Conservation (phyloP, 768 basidiomycete genomes). For the Xerocomellus chrysenteron region DNA sequence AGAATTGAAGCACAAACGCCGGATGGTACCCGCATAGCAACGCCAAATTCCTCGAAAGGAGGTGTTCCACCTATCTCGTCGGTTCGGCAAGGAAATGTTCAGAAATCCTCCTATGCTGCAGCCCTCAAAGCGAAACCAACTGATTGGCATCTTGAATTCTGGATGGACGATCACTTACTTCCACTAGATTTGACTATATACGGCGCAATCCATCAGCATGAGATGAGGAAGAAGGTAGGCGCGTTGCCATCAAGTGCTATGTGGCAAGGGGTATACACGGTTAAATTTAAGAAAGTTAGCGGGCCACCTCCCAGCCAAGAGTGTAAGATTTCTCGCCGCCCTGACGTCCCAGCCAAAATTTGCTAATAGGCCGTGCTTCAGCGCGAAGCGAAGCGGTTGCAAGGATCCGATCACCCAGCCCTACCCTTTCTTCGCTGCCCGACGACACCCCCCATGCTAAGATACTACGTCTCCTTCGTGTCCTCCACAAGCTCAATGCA, state of each 20-base stretch:
- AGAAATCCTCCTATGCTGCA: slow-evolving; percentile 82
- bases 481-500: slow-evolving; percentile 79
- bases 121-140: slow-evolving; percentile 90
- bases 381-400: slow-evolving; percentile 41
- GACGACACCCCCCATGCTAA: slow-evolving; percentile 85
- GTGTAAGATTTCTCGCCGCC: slow-evolving; percentile 40
- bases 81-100: slow-evolving; percentile 32
- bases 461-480: slow-evolving; percentile 85
- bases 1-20: slow-evolving; percentile 95
- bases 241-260: slow-evolving; percentile 66
- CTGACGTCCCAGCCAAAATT: not conserved
- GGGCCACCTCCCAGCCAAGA: slow-evolving; percentile 73
- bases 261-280: slow-evolving; percentile 88
- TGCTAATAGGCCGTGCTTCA: slow-evolving; percentile 18
- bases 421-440: slow-evolving; percentile 73
- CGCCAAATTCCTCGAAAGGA: slow-evolving; percentile 65
- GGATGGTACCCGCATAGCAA: slow-evolving; percentile 91
- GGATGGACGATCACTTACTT: slow-evolving; percentile 83
- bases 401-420: slow-evolving; percentile 62
- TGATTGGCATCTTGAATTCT: slow-evolving; percentile 98
- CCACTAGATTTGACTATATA: slow-evolving; percentile 92
- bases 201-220: slow-evolving; percentile 92
- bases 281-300: slow-evolving; percentile 90
- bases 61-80: slow-evolving; percentile 37
- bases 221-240: slow-evolving; percentile 72